These are phyloP conservation scores for Kwoniella shivajii DNA, from an alignment of 1,284 basidiomycete genomes.

Conservation along the genomic window DNA sequence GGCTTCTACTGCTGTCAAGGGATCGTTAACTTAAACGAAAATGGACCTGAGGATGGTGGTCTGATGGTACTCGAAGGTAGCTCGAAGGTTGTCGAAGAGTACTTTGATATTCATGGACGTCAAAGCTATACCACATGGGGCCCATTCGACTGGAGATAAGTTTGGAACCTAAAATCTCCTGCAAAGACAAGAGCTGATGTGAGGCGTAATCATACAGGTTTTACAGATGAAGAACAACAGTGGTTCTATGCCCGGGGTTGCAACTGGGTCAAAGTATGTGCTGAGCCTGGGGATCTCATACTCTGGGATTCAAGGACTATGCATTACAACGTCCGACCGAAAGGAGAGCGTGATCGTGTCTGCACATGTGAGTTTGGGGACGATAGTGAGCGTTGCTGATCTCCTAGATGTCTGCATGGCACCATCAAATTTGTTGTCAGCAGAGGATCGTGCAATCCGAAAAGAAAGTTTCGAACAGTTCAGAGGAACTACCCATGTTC, in stretches of 20 bases:
- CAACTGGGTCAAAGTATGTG: slow-evolving; percentile 30
- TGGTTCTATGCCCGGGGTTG: slow-evolving; percentile 41
- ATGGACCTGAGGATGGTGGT: slow-evolving; percentile 29
- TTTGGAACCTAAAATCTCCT: too few relatives aligned
- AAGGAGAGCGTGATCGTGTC: slow-evolving; percentile 20
- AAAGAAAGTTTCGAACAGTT: slow-evolving; percentile 14
- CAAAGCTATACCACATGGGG: slow-evolving; percentile 21
- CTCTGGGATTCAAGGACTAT: slow-evolving; percentile 31
- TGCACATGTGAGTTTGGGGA: slow-evolving; percentile 18
- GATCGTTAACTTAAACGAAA: slow-evolving; percentile 20
- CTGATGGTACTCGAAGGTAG: slow-evolving; percentile 18
- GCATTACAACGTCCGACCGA: slow-evolving; percentile 28
- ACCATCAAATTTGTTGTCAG: slow-evolving; percentile 20
- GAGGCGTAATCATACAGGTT: too few relatives aligned
- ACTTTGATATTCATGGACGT: slow-evolving; percentile 5
- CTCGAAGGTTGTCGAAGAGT: background rate
- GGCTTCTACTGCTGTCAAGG: slow-evolving; percentile 16
- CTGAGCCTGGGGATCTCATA: slow-evolving; percentile 31
- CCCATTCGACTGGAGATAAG: slow-evolving; percentile 27
- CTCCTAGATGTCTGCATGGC: slow-evolving; percentile 24
- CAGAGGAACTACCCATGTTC: slow-evolving; percentile 28
- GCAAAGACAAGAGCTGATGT: background rate
- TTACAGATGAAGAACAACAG: slow-evolving; percentile 29
- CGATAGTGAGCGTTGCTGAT: background rate
- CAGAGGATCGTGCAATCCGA: slow-evolving; percentile 19